Percentiles rank a stretch among this genome's conserved stretches.
These are phyloP conservation scores for Spathaspora arborariae DNA, from an alignment of 805 yeast genomes.

Conservation along the genomic window DNA sequence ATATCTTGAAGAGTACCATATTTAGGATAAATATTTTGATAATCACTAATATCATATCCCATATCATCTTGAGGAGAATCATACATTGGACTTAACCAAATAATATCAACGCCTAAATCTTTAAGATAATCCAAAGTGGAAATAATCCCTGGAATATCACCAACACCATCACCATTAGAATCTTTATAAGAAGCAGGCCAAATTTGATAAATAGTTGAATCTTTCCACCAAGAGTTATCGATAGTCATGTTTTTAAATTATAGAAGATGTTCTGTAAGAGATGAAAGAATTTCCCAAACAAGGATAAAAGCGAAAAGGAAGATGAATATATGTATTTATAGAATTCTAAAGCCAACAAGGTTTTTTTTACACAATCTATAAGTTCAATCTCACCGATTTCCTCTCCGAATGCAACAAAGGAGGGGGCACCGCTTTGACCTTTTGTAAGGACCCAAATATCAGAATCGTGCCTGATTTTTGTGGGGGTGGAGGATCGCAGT, in stretches of 20 bases:
- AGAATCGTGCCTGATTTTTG: not conserved
- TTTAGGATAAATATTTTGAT: slow-evolving; percentile 46
- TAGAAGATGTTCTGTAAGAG: not conserved
- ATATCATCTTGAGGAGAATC: slow-evolving; percentile 59
- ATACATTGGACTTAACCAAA: slow-evolving; percentile 58
- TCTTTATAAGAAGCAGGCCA: slow-evolving; percentile 63
- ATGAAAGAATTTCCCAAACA: not conserved
- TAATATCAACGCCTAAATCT: slow-evolving; percentile 45
- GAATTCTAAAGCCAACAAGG: not conserved
- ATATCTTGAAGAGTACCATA: slow-evolving; percentile 55
- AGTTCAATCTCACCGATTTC: not conserved
- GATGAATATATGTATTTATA: not conserved
- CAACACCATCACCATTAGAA: slow-evolving; percentile 56
- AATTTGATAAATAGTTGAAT: slow-evolving; percentile 53
- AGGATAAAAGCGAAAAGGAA: not conserved
- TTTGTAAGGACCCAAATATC: not conserved
- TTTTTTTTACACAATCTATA: not conserved
- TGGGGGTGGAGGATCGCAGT: not conserved
- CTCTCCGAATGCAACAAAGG: not conserved
- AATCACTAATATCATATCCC: slow-evolving; percentile 60
- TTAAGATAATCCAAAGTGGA: slow-evolving; percentile 50
- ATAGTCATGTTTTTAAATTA: slow-evolving; percentile 6
- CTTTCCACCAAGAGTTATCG: slow-evolving; percentile 48
- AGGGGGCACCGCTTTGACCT: not conserved
- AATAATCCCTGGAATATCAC: slow-evolving; percentile 54